These are phyloP conservation scores for Filobasidium wieringae DNA, from an alignment of 768 basidiomycete genomes.

Conservation along the genomic window DNA sequence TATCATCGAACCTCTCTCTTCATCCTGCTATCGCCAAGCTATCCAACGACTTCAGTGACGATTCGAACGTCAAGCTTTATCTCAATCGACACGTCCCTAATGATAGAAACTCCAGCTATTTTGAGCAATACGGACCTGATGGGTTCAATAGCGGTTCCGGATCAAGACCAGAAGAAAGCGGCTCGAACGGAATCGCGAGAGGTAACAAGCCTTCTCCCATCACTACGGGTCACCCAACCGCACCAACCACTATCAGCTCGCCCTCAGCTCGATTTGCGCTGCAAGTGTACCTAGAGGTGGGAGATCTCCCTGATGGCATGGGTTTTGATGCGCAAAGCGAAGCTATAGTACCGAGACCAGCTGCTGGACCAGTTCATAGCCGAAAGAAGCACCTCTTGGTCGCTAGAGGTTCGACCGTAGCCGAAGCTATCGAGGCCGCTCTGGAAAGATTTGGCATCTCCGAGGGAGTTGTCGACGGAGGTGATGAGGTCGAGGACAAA, in stretches of 20 bases:
- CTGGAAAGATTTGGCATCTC: slow-evolving; percentile 87
- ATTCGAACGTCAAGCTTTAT: slow-evolving; percentile 93
- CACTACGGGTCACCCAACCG: neutral
- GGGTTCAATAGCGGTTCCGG: too few relatives aligned
- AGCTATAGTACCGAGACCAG: slow-evolving; percentile 74
- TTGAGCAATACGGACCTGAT: neutral
- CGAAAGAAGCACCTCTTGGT: slow-evolving; percentile 78
- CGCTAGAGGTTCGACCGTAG: slow-evolving; percentile 88
- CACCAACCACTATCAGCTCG: slow-evolving; percentile 46
- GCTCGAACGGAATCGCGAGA: neutral
- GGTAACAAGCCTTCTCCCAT: slow-evolving; percentile 5
- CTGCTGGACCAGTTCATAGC: slow-evolving; percentile 50
- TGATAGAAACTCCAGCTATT: neutral
- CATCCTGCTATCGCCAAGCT: slow-evolving; percentile 90
- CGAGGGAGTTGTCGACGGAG: slow-evolving; percentile 97
- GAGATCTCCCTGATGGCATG: slow-evolving; percentile 89
- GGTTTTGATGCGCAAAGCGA: slow-evolving; percentile 84
- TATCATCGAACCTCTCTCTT: slow-evolving; percentile 80
- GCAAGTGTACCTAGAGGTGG: slow-evolving; percentile 73
- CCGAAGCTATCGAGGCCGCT: slow-evolving; percentile 86
- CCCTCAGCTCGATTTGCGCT: slow-evolving; percentile 75
- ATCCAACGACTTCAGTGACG: slow-evolving; percentile 91
- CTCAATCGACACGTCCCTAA: slow-evolving; percentile 45
- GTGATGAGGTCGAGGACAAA: slow-evolving; percentile 95
- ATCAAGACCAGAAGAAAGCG: neutral